Conservation (phyloP, 306 rosid genomes). For the Rosa lucieae region DNA sequence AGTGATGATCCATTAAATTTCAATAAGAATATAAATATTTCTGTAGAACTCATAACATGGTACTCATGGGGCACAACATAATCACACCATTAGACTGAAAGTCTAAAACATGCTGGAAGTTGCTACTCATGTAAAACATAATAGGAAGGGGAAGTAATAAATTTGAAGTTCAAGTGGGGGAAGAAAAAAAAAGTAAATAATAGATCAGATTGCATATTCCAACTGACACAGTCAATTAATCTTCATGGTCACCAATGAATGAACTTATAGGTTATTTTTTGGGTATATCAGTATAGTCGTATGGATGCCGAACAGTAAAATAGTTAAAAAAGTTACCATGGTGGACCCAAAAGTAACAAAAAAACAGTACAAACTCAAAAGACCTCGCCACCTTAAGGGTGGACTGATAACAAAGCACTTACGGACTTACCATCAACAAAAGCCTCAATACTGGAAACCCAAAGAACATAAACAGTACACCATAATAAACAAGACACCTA, state of each 20-base stretch:
- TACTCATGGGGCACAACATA: neutral
- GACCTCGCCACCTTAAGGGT: neutral
- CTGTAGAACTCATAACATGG: neutral
- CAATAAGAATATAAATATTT: neutral
- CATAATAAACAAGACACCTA: neutral
- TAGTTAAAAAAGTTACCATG: neutral
- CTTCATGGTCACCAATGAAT: neutral
- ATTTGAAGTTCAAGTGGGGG: neutral
- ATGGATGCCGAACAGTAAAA: neutral
- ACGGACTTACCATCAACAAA: neutral
- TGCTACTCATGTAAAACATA: neutral
- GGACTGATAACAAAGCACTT: neutral
- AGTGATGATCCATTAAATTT: neutral
- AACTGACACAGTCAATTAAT: neutral
- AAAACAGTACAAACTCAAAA: neutral
- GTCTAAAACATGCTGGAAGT: neutral
- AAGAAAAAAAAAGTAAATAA: neutral
- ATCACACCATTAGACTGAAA: neutral
- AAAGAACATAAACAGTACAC: conserved; percentile 10
- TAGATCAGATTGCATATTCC: neutral
- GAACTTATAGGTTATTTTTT: neutral
- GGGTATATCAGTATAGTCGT: neutral
- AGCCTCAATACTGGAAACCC: neutral
- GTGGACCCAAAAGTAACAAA: conserved; percentile 1
- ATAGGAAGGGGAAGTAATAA: neutral